Evolutionary conservation across 1,284 basidiomycete species (phyloP).

Genomic region (Melanopsichium pennsylvanicum): DNA sequence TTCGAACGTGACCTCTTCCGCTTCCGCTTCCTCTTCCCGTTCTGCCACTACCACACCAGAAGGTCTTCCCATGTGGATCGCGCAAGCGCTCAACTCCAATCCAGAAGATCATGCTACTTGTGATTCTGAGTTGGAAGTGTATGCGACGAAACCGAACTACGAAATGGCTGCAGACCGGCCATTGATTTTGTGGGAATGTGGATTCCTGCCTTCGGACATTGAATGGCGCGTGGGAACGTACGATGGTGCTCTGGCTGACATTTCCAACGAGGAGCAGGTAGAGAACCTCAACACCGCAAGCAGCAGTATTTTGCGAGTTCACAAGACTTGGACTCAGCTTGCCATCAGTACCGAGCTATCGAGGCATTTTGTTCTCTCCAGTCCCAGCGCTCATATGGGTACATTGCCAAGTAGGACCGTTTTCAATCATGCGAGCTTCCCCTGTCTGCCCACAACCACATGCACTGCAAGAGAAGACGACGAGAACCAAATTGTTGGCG

Average conservation of each 20-base stretch:
- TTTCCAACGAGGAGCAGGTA: background rate
- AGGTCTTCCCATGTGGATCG: slow-evolving; percentile 30
- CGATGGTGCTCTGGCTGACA: slow-evolving; percentile 60
- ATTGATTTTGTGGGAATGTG: slow-evolving; percentile 90
- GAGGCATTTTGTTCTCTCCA: slow-evolving; percentile 56
- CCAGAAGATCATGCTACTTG: background rate
- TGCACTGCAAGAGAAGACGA: no score
- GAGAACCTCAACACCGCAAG: slow-evolving; percentile 18
- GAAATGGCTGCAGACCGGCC: slow-evolving; percentile 91
- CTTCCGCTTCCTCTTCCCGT: background rate
- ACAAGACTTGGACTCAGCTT: slow-evolving; percentile 50
- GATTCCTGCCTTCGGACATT: slow-evolving; percentile 75
- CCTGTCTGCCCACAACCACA: background rate
- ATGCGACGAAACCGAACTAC: slow-evolving; percentile 78
- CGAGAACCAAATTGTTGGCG: no score
- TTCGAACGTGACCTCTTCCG: slow-evolving; percentile 7
- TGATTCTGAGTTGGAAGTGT: slow-evolving; percentile 27
- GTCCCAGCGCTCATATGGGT: slow-evolving; percentile 2
- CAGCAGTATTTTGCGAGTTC: slow-evolving; percentile 12
- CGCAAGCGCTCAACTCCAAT: background rate
- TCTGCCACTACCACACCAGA: background rate
- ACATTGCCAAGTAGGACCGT: slow-evolving; percentile 8
- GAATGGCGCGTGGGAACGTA: slow-evolving; percentile 77
- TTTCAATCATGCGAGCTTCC: slow-evolving; percentile 17
- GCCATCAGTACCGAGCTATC: slow-evolving; percentile 50